phyloP scores from a whole-genome alignment of 1,284 basidiomycete species.

The Paramarasmius palmivorus region DNA sequence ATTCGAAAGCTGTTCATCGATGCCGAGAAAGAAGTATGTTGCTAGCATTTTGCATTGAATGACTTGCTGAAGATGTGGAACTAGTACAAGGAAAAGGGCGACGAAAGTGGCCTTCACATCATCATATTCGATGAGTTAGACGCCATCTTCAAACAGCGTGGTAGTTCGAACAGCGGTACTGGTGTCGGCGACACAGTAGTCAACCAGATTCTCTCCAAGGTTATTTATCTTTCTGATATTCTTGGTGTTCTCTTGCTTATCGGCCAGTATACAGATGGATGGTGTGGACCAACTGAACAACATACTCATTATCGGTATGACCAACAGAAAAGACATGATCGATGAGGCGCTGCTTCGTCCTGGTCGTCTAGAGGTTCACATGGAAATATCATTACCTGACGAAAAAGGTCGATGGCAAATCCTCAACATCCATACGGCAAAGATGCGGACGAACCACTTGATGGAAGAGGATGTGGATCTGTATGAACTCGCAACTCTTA shows the following conservation, averaged over 20 bases:
- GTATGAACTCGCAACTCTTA: conserved; percentile 77
- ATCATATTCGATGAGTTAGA: conserved; percentile 99
- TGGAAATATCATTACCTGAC: conserved; percentile 98
- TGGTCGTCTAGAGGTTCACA: conserved; percentile 99
- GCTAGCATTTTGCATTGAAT: background rate
- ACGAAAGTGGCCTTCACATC: conserved; percentile 97
- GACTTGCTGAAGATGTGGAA: background rate
- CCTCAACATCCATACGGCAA: conserved; percentile 91
- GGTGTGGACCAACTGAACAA: conserved; percentile 99
- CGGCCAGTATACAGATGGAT: conserved; percentile 73
- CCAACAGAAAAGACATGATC: conserved; percentile 98
- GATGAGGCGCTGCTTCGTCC: conserved; percentile 97
- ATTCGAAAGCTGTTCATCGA: conserved; percentile 97
- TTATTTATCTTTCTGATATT: conserved; percentile 29
- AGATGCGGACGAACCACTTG: conserved; percentile 91
- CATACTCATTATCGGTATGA: conserved; percentile 99
- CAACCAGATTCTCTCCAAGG: conserved; percentile 98
- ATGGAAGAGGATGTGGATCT: conserved; percentile 92
- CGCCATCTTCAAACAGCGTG: conserved; percentile 98
- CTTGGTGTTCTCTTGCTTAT: background rate
- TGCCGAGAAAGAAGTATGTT: conserved; percentile 89
- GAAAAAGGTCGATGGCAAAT: conserved; percentile 94
- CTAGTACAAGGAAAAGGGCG: conserved; percentile 97
- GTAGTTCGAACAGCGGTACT: conserved; percentile 86
- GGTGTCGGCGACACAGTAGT: conserved; percentile 99